A percentile compares a stretch with the other conserved stretches of the same genome.
Conservation (phyloP, 169 alveolate species). For the Plasmodium vinckei region DNA sequence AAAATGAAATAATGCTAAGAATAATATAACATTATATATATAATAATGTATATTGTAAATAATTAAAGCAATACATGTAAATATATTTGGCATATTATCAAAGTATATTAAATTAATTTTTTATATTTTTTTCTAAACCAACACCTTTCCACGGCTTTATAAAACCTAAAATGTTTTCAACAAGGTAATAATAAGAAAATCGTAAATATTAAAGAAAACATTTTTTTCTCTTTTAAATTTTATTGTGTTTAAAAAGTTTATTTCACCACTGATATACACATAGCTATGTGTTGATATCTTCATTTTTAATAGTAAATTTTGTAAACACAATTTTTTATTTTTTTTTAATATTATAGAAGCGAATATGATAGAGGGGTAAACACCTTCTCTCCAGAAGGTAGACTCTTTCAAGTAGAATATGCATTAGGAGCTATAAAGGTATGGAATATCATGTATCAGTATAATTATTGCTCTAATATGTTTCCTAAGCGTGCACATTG, state of each 20-base stretch:
- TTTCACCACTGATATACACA: neutral
- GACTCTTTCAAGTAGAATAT: slow-evolving; percentile 97
- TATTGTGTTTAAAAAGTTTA: neutral
- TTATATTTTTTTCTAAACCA: neutral
- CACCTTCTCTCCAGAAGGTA: slow-evolving; percentile 99
- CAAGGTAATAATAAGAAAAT: slow-evolving; percentile 40
- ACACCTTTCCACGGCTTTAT: neutral
- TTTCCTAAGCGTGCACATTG: neutral
- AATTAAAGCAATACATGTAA: too few species aligned
- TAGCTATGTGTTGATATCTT: neutral
- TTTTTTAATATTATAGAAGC: slow-evolving; percentile 86
- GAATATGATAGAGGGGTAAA: slow-evolving; percentile 99
- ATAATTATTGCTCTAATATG: neutral
- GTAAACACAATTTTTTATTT: neutral
- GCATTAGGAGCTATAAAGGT: slow-evolving; percentile 97
- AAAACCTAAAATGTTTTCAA: slow-evolving; percentile 55
- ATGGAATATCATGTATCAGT: neutral
- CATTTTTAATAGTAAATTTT: neutral
- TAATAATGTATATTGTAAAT: too few species aligned
- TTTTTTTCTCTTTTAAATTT: neutral
- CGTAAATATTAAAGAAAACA: neutral
- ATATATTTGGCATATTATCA: too few species aligned
- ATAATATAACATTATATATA: too few species aligned
- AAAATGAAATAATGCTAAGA: too few species aligned
- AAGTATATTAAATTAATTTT: too few species aligned